Percentiles rank a stretch among this genome's conserved stretches.
Evolutionary conservation across 1,284 basidiomycete genomes (phyloP).

Genomic region (Trichosporon faecale): DNA sequence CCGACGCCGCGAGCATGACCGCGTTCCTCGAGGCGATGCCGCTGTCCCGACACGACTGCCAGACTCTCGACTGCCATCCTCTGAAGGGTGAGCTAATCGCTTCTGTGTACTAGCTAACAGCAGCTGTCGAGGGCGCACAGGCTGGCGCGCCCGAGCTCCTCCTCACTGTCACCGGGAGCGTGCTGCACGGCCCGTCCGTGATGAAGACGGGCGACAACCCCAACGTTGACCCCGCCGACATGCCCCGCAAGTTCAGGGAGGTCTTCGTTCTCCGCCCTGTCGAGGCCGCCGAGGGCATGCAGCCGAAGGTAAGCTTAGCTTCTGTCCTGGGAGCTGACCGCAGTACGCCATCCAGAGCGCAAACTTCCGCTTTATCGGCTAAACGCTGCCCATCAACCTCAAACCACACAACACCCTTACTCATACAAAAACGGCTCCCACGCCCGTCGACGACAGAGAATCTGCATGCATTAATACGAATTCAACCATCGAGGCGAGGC

Average conservation of each 20-base stretch:
- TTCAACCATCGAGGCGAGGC: not conserved
- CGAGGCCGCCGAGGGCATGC: slow-evolving; percentile 42
- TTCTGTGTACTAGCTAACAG: not conserved
- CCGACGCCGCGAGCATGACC: slow-evolving; percentile 28
- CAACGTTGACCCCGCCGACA: slow-evolving; percentile 28
- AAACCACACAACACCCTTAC: not conserved
- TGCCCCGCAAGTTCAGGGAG: slow-evolving; percentile 48
- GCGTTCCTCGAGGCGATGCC: slow-evolving; percentile 42
- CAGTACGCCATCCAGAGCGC: slow-evolving; percentile 46
- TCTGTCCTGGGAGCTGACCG: not conserved
- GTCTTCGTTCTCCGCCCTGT: slow-evolving; percentile 43
- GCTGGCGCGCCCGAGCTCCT: slow-evolving; percentile 40
- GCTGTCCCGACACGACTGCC: slow-evolving; percentile 43
- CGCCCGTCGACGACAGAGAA: not conserved
- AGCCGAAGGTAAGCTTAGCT: slow-evolving; percentile 36
- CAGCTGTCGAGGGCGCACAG: slow-evolving; percentile 24
- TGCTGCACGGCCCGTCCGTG: slow-evolving; percentile 43
- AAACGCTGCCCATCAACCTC: not conserved
- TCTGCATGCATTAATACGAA: not conserved
- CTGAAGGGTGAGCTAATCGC: slow-evolving; percentile 16
- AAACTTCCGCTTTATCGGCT: slow-evolving; percentile 48
- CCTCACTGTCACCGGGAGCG: slow-evolving; percentile 45
- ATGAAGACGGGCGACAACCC: slow-evolving; percentile 27
- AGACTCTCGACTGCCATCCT: slow-evolving; percentile 49
- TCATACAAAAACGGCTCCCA: not conserved